A percentile compares a stretch with the other conserved stretches of the same genome.
phyloP scores from a whole-genome alignment of 768 basidiomycete genomes.

The Kwoniella bestiolae region DNA sequence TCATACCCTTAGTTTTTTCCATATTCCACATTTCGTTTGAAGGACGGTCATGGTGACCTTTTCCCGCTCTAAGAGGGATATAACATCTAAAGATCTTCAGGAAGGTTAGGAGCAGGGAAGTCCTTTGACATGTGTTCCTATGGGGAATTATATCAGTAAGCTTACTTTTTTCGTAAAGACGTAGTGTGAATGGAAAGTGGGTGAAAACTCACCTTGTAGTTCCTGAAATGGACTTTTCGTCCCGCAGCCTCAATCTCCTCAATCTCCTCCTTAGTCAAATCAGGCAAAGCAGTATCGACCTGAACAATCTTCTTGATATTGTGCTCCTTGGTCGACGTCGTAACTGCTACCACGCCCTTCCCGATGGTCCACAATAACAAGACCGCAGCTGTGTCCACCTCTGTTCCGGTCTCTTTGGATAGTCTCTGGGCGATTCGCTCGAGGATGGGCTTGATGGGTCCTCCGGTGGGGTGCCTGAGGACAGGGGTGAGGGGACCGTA shows the following conservation, averaged over 20 bases:
- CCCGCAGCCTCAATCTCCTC: slow-evolving; percentile 55
- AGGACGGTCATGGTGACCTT: too few relatives aligned
- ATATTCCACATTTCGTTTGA: too few relatives aligned
- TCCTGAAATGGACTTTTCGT: slow-evolving; percentile 50
- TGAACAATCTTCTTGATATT: slow-evolving; percentile 44
- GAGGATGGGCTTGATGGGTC: slow-evolving; percentile 50
- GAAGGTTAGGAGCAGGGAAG: slow-evolving; percentile 46
- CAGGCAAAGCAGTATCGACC: slow-evolving; percentile 31
- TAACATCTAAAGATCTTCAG: slow-evolving; percentile 14
- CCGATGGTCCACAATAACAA: slow-evolving; percentile 50
- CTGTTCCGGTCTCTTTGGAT: slow-evolving; percentile 33
- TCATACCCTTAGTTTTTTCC: too few relatives aligned
- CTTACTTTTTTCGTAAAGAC: too few relatives aligned
- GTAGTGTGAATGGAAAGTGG: too few relatives aligned
- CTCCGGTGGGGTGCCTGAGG: slow-evolving; percentile 42
- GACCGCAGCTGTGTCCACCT: slow-evolving; percentile 33
- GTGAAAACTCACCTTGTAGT: slow-evolving; percentile 40
- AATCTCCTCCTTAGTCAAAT: slow-evolving; percentile 52
- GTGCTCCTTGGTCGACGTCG: slow-evolving; percentile 36
- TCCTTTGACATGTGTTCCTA: slow-evolving; percentile 54
- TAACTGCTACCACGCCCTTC: slow-evolving; percentile 49
- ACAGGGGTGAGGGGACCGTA: slow-evolving; percentile 54
- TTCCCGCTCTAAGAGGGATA: too few relatives aligned
- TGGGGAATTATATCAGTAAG: too few relatives aligned
- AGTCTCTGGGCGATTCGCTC: slow-evolving; percentile 38